Base-by-base conservation (phyloP, 768 basidiomycete species). In the Tylopilus rubrobrunneus region DNA sequence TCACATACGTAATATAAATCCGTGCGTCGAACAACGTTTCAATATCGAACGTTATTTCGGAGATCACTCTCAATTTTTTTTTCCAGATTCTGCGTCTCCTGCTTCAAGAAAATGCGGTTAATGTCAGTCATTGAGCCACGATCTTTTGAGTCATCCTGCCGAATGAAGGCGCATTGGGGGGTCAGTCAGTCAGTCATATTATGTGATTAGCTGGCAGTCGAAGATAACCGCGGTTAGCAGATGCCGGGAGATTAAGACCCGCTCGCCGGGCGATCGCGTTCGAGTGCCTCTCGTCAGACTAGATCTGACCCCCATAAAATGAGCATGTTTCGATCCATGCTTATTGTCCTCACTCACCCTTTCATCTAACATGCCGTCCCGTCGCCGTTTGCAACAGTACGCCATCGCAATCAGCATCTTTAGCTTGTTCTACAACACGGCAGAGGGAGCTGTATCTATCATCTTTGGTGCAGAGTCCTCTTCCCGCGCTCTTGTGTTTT, bases 401-500 rank as follows among this genome's bases (percentile, higher is more conserved):
- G 76, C 78, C 7, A 66, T 79, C 19, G 68, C 65, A 4, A 67
- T 79, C 49, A 78, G 76, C 62, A 60, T 78, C 51, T 34, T 69
- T 45, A 75, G 74, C 58, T 56, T 78, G 29, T 42, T 78, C 52
- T 65, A 67, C 67, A 74, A 60, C 68, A 61, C 53, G 57, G 74
- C 33, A 50, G 78, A 79, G 51, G 78, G 78, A 9, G 70, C 66
- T 1, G 45, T 79, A 15, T 78, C 78, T 7, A 67, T 79, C 34
- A 63, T 72, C 19, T 75, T 79, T 47, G 78, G 78, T 1, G 67
- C 71, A 48, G 77, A 78, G 31, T 73, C 76, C 11, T 68, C 70
- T 4, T 79, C 78, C 1, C 69, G 65, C 5, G 71, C 78, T 7
- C 71, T 79, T 39, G 64, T 79, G 27, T 79, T 79, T 64, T 79